phyloP scores from a whole-genome alignment of 257 asterid species.

The Penstemon newberryi region DNA sequence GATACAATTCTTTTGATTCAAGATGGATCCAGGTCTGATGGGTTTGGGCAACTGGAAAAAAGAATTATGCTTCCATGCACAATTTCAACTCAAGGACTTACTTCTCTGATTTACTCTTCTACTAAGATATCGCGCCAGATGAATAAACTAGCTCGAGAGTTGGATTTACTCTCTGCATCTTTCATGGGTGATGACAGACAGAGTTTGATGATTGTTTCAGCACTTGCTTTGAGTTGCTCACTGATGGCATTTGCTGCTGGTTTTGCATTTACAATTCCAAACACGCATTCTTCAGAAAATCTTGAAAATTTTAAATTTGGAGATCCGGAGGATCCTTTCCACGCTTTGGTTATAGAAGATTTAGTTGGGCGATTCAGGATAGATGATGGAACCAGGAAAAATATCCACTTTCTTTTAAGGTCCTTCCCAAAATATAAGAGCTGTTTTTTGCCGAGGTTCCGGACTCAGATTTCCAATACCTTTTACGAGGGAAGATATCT shows the following conservation, averaged over 20 bases:
- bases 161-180: conserved; percentile 58
- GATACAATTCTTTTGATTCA: conserved; percentile 31
- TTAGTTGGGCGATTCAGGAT: conserved; percentile 53
- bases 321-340: conserved; percentile 36
- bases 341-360: conserved; percentile 54
- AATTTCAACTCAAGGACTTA: conserved; percentile 25
- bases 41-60: conserved; percentile 34
- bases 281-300: conserved; percentile 38
- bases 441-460: conserved; percentile 39
- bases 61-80: conserved; percentile 22
- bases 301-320: conserved; percentile 25
- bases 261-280: conserved; percentile 47
- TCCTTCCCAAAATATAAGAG: conserved; percentile 27
- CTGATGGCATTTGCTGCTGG: conserved; percentile 77
- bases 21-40: conserved; percentile 31
- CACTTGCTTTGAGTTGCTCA: conserved; percentile 75
- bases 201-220: conserved; percentile 53
- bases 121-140: conserved; percentile 46
- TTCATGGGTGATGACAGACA: conserved; percentile 59
- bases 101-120: conserved; percentile 37
- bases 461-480: conserved; percentile 34
- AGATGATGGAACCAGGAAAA: conserved; percentile 47
- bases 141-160: conserved; percentile 62
- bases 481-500: conserved; percentile 43
- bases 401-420: conserved; percentile 54